Base-by-base conservation (phyloP, 345 rosid genomes). In the Toxicodendron radicans region DNA sequence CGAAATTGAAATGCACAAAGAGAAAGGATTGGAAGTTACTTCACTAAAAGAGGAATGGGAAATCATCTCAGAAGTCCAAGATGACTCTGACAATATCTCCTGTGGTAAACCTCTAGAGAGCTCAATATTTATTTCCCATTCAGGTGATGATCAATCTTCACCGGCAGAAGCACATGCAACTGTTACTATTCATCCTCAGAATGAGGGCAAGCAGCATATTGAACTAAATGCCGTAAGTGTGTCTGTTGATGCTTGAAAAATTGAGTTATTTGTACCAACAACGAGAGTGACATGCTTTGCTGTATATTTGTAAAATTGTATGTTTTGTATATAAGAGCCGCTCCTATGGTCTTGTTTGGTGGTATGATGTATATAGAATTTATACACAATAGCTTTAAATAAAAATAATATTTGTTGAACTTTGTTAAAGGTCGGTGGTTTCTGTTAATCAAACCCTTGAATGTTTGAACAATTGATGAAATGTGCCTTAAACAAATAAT, bases 41-140 rank as follows among this genome's bases (percentile, higher is more conserved):
- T 83, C 97, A 1, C 88, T 91, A 71, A 92, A 89, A 79, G 99
- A 92, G 84, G 91, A 90, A 20, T 92, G 99, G 99, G 99, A 95
- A 69, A 86, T 95, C 66, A 41, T 85, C 62, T 73, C 97, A 1
- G 75, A 78, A 4, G 86, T 85, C 7, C 69, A 80, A 73, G 80
- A 64, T 9, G 67, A 81, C 5, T 27, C 18, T 5, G 79, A 78
- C 12, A 69, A 74, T 33, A 58, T 64, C 7, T 71, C 66, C 1
- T 59, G 30, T 11, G 21, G 76, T 75, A 78, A 76, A 74, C 87
- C 77, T 17, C 32, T 65, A 0, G 78, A 86, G 35, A 89, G 87
- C 85, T 85, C 92, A 4, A 83, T 91, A 75, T 79, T 87, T n/a
- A 74, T 92, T 30, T 89, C 96, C 18, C 79, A 70, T 54, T 73